These are phyloP conservation scores for Sherardia arvensis DNA, from an alignment of 257 asterid genomes.

Conservation along the genomic window DNA sequence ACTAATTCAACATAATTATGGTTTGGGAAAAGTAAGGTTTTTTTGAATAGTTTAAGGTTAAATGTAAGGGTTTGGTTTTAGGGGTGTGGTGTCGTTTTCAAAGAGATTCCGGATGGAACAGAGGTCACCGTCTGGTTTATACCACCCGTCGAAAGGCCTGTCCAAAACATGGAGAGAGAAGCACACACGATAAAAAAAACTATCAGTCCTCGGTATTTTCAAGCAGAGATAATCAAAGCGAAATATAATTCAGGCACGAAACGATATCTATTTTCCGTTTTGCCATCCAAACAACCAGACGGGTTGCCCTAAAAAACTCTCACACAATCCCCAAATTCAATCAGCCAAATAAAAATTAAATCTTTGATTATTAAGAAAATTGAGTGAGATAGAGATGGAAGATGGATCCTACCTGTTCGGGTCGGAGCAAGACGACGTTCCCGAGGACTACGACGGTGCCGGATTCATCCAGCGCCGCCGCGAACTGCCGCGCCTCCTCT, in stretches of 20 bases:
- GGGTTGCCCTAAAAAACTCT: background rate
- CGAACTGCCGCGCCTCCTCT: conserved; percentile 48
- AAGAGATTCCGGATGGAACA: conserved; percentile 32
- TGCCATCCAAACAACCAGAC: background rate
- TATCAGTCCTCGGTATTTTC: conserved; percentile 55
- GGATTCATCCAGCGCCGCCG: conserved; percentile 62
- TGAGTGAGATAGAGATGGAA: background rate
- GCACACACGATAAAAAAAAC: conserved; percentile 32
- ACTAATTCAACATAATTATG: background rate
- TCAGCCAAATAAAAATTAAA: background rate
- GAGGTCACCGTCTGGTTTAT: conserved; percentile 59
- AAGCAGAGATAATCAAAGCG: conserved; percentile 3
- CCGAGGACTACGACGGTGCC: conserved; percentile 77
- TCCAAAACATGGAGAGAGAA: conserved; percentile 50
- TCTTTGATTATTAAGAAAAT: background rate
- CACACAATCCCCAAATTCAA: background rate
- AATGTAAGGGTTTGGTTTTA: background rate
- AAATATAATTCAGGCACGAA: background rate
- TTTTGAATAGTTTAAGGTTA: too few species aligned
- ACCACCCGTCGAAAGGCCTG: conserved; percentile 68
- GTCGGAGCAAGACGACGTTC: conserved; percentile 54
- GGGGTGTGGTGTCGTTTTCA: conserved; percentile 10
- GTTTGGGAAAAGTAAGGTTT: background rate
- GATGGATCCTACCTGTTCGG: conserved; percentile 58
- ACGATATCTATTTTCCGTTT: background rate